A percentile compares a stretch with the other conserved stretches of the same genome.
Evolutionary conservation across 352 stramenopile genomes (phyloP).

Genomic region (Globisporangium paddicum): DNA sequence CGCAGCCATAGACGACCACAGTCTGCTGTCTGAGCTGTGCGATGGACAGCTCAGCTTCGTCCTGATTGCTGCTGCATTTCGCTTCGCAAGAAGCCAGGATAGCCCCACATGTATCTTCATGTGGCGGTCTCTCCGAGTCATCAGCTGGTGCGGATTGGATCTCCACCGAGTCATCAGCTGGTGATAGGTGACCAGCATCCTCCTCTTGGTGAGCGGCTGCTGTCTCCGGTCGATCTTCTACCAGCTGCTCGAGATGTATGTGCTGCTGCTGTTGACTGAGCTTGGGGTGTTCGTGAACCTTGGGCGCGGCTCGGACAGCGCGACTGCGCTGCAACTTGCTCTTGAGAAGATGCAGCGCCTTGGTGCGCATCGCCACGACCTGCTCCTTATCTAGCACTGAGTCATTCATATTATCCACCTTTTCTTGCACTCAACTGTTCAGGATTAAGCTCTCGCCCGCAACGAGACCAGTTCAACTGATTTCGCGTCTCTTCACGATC

Average conservation of each 20-base stretch:
- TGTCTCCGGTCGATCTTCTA: neutral
- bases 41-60: slow-evolving; percentile 5
- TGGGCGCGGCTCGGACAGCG: neutral
- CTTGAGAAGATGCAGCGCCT: slow-evolving; percentile 24
- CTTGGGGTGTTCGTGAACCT: too few relatives aligned
- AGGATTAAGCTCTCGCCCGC: too few relatives aligned
- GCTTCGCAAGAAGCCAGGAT: neutral
- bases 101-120: neutral
- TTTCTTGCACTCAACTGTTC: too few relatives aligned
- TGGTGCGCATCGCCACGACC: neutral
- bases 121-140: neutral
- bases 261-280: neutral
- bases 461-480: neutral
- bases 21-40: slow-evolving; percentile 3
- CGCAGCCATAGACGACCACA: neutral
- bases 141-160: neutral
- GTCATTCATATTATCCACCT: neutral
- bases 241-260: neutral
- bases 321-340: slow-evolving; percentile 2
- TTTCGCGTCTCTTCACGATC: slow-evolving; percentile 1
- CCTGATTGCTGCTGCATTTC: neutral
- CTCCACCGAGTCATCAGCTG: too few relatives aligned
- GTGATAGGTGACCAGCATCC: too few relatives aligned
- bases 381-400: neutral
- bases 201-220: neutral